Conservation (phyloP, 345 rosid genomes). For the Mallotus nudiflorus region DNA sequence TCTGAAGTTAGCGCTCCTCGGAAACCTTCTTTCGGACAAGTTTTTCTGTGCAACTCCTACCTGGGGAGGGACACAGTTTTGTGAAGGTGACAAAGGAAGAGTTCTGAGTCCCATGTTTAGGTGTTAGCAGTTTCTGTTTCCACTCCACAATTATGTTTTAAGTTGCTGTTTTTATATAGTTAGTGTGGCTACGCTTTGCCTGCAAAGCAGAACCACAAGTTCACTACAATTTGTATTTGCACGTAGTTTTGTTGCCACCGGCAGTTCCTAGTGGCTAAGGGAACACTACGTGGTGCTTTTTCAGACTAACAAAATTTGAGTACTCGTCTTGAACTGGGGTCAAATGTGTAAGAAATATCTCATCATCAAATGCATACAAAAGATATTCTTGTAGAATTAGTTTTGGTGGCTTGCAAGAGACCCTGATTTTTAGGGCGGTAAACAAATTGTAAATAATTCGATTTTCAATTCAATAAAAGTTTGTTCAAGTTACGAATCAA, state of each 20-base stretch:
- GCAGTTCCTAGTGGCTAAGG: slow-evolving; percentile 28
- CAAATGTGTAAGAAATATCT: neutral
- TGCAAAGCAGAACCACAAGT: slow-evolving; percentile 7
- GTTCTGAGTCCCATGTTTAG: slow-evolving; percentile 41
- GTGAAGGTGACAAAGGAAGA: slow-evolving; percentile 41
- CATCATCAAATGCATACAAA: neutral
- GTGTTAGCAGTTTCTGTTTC: neutral
- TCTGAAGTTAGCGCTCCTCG: slow-evolving; percentile 15
- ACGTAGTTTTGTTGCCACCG: slow-evolving; percentile 18
- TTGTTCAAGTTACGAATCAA: too few species aligned
- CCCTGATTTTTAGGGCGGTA: too few species aligned
- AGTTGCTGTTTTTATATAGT: neutral
- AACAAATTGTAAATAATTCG: too few species aligned
- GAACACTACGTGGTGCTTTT: slow-evolving; percentile 41
- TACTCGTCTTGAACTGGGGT: slow-evolving; percentile 11
- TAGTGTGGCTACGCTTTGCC: neutral
- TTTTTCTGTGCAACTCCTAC: slow-evolving; percentile 17
- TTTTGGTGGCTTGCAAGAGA: too few species aligned
- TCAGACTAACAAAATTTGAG: slow-evolving; percentile 19
- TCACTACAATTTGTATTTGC: neutral
- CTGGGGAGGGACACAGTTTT: slow-evolving; percentile 25
- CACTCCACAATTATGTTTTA: neutral
- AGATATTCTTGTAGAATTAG: neutral
- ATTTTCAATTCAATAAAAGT: too few species aligned
- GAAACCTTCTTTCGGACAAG: slow-evolving; percentile 14